Base-by-base conservation (phyloP, 192 early-diverging fungal genomes). In the Thoreauomyces humboldtii region DNA sequence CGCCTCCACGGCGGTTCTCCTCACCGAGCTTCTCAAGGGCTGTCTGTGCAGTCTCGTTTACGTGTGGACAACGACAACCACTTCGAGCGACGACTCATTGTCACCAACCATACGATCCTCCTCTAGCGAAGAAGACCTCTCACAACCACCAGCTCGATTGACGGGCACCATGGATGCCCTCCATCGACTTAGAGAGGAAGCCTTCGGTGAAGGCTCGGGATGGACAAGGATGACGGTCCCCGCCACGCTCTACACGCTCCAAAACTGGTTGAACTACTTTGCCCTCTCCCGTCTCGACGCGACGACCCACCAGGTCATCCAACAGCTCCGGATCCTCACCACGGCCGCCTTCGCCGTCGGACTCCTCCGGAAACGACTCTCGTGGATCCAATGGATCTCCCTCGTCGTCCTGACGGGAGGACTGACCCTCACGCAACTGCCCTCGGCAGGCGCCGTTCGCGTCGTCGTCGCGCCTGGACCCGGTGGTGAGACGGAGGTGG, bases 271-370 rank as follows among this genome's bases (percentile, higher is more conserved):
- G 38, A 9, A 41, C 38, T 41, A 41, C 17, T 41, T 41, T 17
- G 38, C 38, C 9, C 17, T 41, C 11, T 9, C 38, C 11, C 38
- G 38, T 9, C 17, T 41, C 11, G 38, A 41, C 17, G 38, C 38
- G 11, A 41, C 38, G 9, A 41, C 38, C 9, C 38, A 41, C 17
- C 38, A 41, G 17, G 50, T 52, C 28, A 52, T 24, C 28, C 19
- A 21, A 14, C 50, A 52, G 28, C 50, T 52, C 50, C 50, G 50
- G 1, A 52, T 52, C 50, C 50, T 52, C 28, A 28, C 50, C 1
- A 52, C 50, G 14, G 50, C 50, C 28, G 28, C 25, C 17, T 52
- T 19, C 28, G 14, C 50, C 28, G 50, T 52, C 50, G 25, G 15
- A 15, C 15, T 52, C 17, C 50, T 52, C 2, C 19, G 28, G 15